Evolutionary conservation across 1,284 basidiomycete genomes (phyloP).

Genomic region (Macrocystidia cucumis): DNA sequence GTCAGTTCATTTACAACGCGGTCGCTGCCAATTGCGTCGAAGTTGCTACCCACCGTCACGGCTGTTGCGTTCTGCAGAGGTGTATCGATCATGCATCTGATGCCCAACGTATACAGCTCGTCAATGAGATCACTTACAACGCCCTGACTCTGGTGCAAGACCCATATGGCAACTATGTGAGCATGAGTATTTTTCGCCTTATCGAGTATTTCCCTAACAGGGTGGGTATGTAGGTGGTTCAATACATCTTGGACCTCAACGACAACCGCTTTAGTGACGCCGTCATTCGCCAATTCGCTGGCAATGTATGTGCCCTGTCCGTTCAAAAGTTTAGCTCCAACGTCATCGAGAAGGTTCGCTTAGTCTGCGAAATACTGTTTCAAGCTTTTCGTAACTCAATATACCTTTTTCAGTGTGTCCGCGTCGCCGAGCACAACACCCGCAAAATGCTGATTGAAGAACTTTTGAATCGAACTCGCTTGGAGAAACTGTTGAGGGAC

Average conservation of each 20-base stretch:
- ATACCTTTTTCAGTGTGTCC: slow-evolving; percentile 72
- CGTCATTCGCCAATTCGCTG: slow-evolving; percentile 95
- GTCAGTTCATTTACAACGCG: slow-evolving; percentile 97
- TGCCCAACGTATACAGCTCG: slow-evolving; percentile 91
- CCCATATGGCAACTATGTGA: slow-evolving; percentile 93
- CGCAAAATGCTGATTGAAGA: slow-evolving; percentile 96
- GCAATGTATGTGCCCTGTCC: slow-evolving; percentile 95
- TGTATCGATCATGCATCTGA: slow-evolving; percentile 99
- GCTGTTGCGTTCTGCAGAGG: slow-evolving; percentile 97
- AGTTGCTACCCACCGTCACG: slow-evolving; percentile 98
- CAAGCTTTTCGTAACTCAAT: slow-evolving; percentile 11
- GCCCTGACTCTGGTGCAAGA: slow-evolving; percentile 98
- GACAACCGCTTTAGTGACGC: slow-evolving; percentile 97
- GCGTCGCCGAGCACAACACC: slow-evolving; percentile 92
- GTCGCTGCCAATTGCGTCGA: slow-evolving; percentile 99
- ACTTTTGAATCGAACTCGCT: slow-evolving; percentile 86
- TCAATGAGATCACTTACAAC: slow-evolving; percentile 98
- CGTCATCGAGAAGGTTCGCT: slow-evolving; percentile 83
- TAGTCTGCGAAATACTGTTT: slow-evolving; percentile 1
- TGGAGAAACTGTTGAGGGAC: slow-evolving; percentile 94
- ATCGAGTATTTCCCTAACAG: slow-evolving; percentile 5
- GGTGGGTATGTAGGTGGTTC: slow-evolving; percentile 63
- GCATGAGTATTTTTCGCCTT: slow-evolving; percentile 20
- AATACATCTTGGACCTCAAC: slow-evolving; percentile 97
- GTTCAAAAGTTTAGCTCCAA: slow-evolving; percentile 99